Base-by-base conservation (phyloP, 192 early-diverging fungal species). In the Hyaloraphidium curvatum region DNA sequence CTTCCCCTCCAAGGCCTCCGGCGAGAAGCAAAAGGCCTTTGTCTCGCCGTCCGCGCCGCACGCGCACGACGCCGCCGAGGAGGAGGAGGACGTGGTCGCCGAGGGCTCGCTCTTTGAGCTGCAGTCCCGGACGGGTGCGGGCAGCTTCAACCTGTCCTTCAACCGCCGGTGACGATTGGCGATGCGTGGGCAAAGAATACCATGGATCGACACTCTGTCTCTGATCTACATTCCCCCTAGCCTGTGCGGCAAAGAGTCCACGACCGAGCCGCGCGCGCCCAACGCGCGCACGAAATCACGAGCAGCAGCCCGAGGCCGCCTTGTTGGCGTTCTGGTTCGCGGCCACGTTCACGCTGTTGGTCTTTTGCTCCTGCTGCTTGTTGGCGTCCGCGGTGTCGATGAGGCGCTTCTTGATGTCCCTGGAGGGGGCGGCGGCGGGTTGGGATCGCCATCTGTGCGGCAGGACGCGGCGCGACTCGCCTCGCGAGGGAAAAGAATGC, bases 331-430 rank as follows among this genome's bases (percentile, higher is more conserved):
- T 14, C 25, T 48, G 43, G 19, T 48, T 48, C 43, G 43, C 43
- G 11, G 43, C 43, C 9, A 48, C 43, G 43, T 48, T 48, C 7
- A 48, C 43, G 28, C 26, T 40, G 9, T 35, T 31, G 26, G 25
- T 16, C 4, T 16, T 29, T 11, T 25, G 7, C 31, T 17, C 37
- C 50, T 58, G 39, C 22, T 40, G 33, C 55, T 76, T 70, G 50
- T 72, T 65, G n/a, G n/a, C n/a, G 31, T 81, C 72, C 25, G 79
- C 73, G 14, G 87, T 83, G 65, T 97, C 93, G 59, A 97, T 91
- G 61, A 97, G 72, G 29, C 93, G 84, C 73, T 87, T 91, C 69
- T 97, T 97, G 75, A 97, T 94, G 59, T 97, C 93, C 58, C 88
- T 89, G 40, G 61, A 51, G 3, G 4, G 28, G 5, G 4, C 19